A percentile compares a stretch with the other conserved stretches of the same genome.
Conservation (phyloP, 495 filamentous ascomycete species). For the Cercophora sp. region DNA sequence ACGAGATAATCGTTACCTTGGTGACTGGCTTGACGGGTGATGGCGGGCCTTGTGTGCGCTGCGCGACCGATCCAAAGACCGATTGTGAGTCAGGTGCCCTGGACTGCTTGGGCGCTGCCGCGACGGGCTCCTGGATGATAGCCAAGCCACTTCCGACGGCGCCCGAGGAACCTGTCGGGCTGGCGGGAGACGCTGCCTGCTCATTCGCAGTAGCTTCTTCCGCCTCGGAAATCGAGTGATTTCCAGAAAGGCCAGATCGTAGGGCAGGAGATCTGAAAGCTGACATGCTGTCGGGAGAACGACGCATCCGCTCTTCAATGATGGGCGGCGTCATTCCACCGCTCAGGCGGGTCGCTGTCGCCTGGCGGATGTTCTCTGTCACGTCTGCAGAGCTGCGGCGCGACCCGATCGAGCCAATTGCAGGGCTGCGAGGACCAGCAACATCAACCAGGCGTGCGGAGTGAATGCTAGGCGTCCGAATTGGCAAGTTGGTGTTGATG, state of each 20-base stretch:
- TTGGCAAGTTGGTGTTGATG: constrained; percentile 35
- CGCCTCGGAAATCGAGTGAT: constrained; percentile 33
- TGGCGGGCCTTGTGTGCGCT: constrained; percentile 14
- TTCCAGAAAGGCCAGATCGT: constrained; percentile 23
- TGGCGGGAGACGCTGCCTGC: constrained; percentile 8
- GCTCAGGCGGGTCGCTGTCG: constrained; percentile 30
- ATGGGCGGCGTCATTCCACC: constrained; percentile 40
- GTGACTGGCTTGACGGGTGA: constrained; percentile 24
- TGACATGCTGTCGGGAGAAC: constrained; percentile 17
- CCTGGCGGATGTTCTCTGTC: constrained; percentile 31
- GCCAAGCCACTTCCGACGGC: constrained; percentile 7
- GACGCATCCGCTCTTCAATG: constrained; percentile 29
- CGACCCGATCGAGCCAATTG: constrained; percentile 34
- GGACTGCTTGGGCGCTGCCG: constrained; percentile 3
- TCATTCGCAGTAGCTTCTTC: constrained; percentile 21
- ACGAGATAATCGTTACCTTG: constrained; percentile 34
- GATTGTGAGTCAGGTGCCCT: neutral
- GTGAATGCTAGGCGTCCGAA: constrained; percentile 47
- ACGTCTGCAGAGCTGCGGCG: constrained; percentile 40
- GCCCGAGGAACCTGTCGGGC: constrained; percentile 6
- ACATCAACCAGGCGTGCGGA: constrained; percentile 54
- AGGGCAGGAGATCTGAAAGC: constrained; percentile 14
- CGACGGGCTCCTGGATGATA: constrained; percentile 10
- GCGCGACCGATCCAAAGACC: constrained; percentile 8
- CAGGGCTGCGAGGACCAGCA: constrained; percentile 43